Evolutionary conservation across 2,329 filamentous ascomycete genomes (phyloP).

Genomic region (Hirsutella rhossiliensis): DNA sequence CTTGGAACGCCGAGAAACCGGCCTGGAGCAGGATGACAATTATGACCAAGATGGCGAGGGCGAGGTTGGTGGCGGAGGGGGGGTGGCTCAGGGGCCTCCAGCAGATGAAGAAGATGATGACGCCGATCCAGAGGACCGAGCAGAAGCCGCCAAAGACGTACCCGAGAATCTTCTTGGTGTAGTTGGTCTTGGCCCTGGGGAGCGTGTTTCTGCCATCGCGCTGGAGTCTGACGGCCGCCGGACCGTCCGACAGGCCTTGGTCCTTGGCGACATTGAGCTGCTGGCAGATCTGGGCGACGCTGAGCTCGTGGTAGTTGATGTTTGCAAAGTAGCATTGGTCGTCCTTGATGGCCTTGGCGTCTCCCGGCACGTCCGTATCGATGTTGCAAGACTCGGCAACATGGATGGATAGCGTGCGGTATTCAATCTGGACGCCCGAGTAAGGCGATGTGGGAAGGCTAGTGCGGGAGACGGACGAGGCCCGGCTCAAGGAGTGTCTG

Average conservation of each 20-base stretch:
- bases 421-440: slow-evolving; percentile 25
- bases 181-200: slow-evolving; percentile 28
- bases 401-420: slow-evolving; percentile 27
- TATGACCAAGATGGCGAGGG: slow-evolving; percentile 31
- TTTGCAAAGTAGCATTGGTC: slow-evolving; percentile 31
- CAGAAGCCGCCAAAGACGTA: slow-evolving; percentile 37
- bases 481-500: no score
- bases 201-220: slow-evolving; percentile 30
- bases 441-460: slow-evolving; percentile 14
- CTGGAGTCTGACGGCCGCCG: slow-evolving; percentile 20
- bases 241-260: slow-evolving; percentile 21
- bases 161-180: slow-evolving; percentile 24
- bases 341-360: slow-evolving; percentile 14
- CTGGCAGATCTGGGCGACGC: slow-evolving; percentile 21
- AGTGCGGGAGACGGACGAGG: no score
- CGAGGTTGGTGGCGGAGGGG: slow-evolving; percentile 29
- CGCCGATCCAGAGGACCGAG: slow-evolving; percentile 32
- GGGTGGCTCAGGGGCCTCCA: slow-evolving; percentile 33
- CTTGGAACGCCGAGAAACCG: slow-evolving; percentile 32
- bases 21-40: slow-evolving; percentile 35
- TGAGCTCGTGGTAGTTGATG: slow-evolving; percentile 24
- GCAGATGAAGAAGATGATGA: slow-evolving; percentile 35
- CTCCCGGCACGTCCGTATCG: slow-evolving; percentile 10
- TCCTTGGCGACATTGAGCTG: slow-evolving; percentile 23
- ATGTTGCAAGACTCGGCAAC: slow-evolving; percentile 21